Base-by-base conservation (phyloP, 2,329 filamentous ascomycete species). In the Fusarium incarnatum region DNA sequence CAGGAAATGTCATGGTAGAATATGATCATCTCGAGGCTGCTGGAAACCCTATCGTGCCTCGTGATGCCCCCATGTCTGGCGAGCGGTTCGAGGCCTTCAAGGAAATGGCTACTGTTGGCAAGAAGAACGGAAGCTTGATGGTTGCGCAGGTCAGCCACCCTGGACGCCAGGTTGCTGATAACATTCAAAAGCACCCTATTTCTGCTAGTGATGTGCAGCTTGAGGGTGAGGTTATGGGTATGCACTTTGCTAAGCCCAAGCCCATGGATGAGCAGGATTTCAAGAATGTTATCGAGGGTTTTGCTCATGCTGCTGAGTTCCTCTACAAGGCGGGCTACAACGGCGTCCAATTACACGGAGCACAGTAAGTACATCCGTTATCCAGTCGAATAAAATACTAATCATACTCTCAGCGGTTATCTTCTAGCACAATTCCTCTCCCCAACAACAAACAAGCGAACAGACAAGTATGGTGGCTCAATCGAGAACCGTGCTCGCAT, bases 1-100 rank as follows among this genome's bases (percentile, higher is more conserved):
- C 87, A 0, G 89, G 89, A 45, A 92, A 92, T 77, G 81, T 90
- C 63, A 88, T 90, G 84, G 83, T 91, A 46, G 87, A 89, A 49
- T 87, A 85, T 67, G 86, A 88, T 52, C 83, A 88, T 55, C 78
- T 90, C 3, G 87, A 89, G 68, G 82, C 81, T 8, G 73, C 83
- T 4, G 88, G 88, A 11, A 88, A 90, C 76, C 79, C 81, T 1
- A 88, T 92, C 73, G 87, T 92, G 45, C 86, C 88, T 2, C 79
- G 79, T 11, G 82, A 82, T 8, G 83, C 83, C 9, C 78, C 82
- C 0, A 86, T 84, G 56, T 79, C 81, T 12, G 89, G 88, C 27
- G 81, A 86, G 61, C 82, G 90, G 2, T 91, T 92, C 67, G 87
- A 91, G 30, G 83, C 79, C 0, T 92, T 90, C 80, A 83, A 84